Conservation (phyloP, 2,329 filamentous ascomycete species). For the Clathrospora elynae region DNA sequence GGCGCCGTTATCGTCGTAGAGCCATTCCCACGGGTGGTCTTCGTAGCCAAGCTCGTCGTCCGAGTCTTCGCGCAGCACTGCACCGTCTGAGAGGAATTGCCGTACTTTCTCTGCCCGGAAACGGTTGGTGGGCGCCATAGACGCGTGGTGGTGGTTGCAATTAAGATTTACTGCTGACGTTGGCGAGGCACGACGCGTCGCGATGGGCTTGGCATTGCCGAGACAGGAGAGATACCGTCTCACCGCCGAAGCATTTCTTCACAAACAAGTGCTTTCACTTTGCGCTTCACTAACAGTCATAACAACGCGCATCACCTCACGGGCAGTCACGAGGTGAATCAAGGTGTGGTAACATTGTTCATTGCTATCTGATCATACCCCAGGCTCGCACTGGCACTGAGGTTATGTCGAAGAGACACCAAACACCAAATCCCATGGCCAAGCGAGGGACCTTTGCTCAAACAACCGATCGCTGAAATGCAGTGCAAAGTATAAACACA, state of each 20-base stretch:
- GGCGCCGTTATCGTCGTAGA: constrained; percentile 55
- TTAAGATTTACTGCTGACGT: constrained; percentile 35
- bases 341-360: constrained; percentile 20
- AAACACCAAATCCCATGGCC: constrained; percentile 34
- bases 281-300: neutral
- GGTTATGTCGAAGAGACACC: constrained; percentile 28
- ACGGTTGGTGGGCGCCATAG: constrained; percentile 49
- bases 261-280: neutral
- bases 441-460: constrained; percentile 41
- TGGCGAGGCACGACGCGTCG: constrained; percentile 38
- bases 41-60: constrained; percentile 76
- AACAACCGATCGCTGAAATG: constrained; percentile 47
- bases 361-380: constrained; percentile 27
- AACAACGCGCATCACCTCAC: constrained; percentile 1
- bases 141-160: constrained; percentile 14
- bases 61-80: constrained; percentile 75
- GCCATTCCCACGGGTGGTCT: constrained; percentile 59
- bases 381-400: constrained; percentile 40
- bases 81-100: constrained; percentile 61
- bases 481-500: constrained; percentile 39
- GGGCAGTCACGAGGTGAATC: constrained; percentile 1
- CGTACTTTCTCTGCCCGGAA: constrained; percentile 55
- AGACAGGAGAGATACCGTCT: constrained; percentile 30
- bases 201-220: constrained; percentile 35
- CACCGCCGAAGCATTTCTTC: constrained; percentile 11